Evolutionary conservation across 2,329 filamentous ascomycete genomes (phyloP).

Genomic region (Hymenoscyphus repandus): DNA sequence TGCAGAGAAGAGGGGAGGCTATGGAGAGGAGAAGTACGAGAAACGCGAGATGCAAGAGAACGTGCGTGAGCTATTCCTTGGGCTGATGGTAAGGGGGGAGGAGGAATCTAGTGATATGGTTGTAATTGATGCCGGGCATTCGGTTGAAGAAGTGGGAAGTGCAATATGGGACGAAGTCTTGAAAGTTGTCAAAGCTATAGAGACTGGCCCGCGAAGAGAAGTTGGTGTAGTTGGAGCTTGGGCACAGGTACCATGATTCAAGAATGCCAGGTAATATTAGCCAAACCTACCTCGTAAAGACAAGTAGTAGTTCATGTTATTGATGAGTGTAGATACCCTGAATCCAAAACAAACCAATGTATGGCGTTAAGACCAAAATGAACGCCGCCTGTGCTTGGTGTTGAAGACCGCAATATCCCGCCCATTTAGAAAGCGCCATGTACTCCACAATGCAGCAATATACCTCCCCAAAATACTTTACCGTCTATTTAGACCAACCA

Average conservation of each 20-base stretch:
- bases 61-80: conserved; percentile 70
- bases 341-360: too few relatives aligned
- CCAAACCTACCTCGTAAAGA: too few relatives aligned
- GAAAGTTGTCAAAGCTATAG: not conserved
- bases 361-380: conserved; percentile 33
- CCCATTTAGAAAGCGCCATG: conserved; percentile 17
- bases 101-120: conserved; percentile 47
- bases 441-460: conserved; percentile 19
- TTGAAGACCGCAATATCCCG: conserved; percentile 30
- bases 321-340: not conserved
- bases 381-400: conserved; percentile 27
- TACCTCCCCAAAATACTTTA: conserved; percentile 21
- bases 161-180: not conserved
- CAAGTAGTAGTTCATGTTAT: too few relatives aligned
- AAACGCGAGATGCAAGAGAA: conserved; percentile 73
- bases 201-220: conserved; percentile 41
- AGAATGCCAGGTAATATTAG: too few relatives aligned
- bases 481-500: conserved; percentile 59
- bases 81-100: conserved; percentile 39
- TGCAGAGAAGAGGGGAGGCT: conserved; percentile 75
- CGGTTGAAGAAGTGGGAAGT: conserved; percentile 1
- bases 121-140: conserved; percentile 46
- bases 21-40: conserved; percentile 86
- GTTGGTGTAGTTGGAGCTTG: conserved; percentile 30
- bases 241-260: not conserved